Conservation (phyloP, 371 early-diverging fungal genomes). For the Quaeritorhiza haematococci region DNA sequence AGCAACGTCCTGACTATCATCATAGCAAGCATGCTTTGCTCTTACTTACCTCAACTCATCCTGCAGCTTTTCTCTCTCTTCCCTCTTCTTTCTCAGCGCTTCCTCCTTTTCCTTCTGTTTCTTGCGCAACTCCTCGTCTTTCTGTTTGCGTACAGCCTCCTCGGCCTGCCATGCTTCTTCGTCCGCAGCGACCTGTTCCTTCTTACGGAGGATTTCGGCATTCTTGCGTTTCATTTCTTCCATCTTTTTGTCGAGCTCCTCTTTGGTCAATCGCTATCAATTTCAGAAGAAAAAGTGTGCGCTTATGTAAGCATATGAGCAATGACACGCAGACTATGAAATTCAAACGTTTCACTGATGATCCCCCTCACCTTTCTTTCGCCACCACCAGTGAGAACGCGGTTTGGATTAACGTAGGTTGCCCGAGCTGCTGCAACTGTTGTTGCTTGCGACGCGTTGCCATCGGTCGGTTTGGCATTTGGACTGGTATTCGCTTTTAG, state of each 20-base stretch:
- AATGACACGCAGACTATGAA: too few species aligned
- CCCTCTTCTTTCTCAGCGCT: slow-evolving; percentile 1
- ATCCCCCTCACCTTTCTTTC: slow-evolving; percentile 18
- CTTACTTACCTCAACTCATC: slow-evolving; percentile 13
- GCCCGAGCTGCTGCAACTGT: too few species aligned
- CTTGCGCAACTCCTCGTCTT: slow-evolving; percentile 1
- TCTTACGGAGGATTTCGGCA: slow-evolving; percentile 12
- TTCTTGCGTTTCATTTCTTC: slow-evolving; percentile 16
- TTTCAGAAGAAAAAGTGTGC: background rate
- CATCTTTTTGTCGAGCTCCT: slow-evolving; percentile 25
- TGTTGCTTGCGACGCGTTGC: too few species aligned
- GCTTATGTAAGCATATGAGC: background rate
- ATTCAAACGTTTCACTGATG: too few species aligned
- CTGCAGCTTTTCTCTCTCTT: slow-evolving; percentile 5
- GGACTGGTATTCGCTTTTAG: too few species aligned
- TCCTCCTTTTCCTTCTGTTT: slow-evolving; percentile 9
- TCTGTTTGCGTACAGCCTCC: too few species aligned
- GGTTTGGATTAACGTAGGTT: slow-evolving; percentile 18
- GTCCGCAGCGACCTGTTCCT: slow-evolving; percentile 17
- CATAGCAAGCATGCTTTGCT: too few species aligned
- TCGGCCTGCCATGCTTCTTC: slow-evolving; percentile 7
- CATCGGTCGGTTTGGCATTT: too few species aligned
- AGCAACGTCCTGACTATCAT: too few species aligned
- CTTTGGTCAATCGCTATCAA: slow-evolving; percentile 11
- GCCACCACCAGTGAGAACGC: slow-evolving; percentile 17